Evolutionary conservation across 2,329 filamentous ascomycete species (phyloP).

Genomic region (Arthroderma sp.): DNA sequence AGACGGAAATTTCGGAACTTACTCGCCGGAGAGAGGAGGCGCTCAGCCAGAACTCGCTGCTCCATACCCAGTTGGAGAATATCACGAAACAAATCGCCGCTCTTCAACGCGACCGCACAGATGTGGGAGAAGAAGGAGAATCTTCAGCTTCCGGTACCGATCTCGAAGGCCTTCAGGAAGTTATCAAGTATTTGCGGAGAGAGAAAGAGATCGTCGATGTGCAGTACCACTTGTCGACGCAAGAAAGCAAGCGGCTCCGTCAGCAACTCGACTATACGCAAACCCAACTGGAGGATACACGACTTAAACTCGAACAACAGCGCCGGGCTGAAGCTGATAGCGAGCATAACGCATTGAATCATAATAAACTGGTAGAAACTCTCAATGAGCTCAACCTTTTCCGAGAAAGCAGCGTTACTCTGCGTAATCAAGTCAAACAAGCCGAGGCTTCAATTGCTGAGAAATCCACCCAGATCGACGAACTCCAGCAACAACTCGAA

Average conservation of each 20-base stretch:
- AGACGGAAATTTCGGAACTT: constrained; percentile 70
- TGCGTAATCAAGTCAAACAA: constrained; percentile 74
- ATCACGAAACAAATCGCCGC: constrained; percentile 66
- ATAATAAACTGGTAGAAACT: constrained; percentile 86
- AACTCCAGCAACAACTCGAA: constrained; percentile 61
- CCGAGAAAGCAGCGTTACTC: constrained; percentile 82
- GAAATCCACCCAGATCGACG: constrained; percentile 61
- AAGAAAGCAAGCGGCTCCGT: constrained; percentile 76
- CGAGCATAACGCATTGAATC: constrained; percentile 59
- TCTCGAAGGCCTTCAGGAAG: constrained; percentile 68
- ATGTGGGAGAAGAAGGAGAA: constrained; percentile 39
- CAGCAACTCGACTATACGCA: constrained; percentile 83
- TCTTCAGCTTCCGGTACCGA: constrained; percentile 41
- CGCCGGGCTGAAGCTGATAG: constrained; percentile 62
- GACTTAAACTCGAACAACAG: constrained; percentile 82
- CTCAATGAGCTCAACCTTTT: constrained; percentile 92
- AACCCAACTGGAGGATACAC: constrained; percentile 74
- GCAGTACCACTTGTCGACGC: constrained; percentile 79
- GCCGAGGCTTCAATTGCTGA: constrained; percentile 63
- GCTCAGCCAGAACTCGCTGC: constrained; percentile 75
- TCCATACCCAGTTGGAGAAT: constrained; percentile 78
- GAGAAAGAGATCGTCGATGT: constrained; percentile 98
- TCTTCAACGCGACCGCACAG: constrained; percentile 61
- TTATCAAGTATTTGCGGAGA: constrained; percentile 79
- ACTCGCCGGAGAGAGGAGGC: constrained; percentile 70